Evolutionary conservation across 1,284 basidiomycete genomes (phyloP).

Genomic region (Sanghuangporus baumii): DNA sequence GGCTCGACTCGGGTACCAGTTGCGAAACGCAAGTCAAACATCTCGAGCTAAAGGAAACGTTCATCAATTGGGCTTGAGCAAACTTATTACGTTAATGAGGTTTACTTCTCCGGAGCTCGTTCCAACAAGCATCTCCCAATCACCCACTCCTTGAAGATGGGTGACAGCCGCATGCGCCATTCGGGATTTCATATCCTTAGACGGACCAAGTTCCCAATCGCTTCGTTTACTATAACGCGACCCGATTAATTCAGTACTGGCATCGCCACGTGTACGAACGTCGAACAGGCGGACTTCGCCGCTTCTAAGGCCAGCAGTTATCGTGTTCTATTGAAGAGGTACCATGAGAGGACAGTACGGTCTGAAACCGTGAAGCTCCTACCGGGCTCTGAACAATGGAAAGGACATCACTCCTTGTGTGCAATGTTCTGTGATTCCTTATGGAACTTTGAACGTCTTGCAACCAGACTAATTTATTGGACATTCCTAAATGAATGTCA

Average conservation of each 20-base stretch:
- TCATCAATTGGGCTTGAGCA: conserved; percentile 1
- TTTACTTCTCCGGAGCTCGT: conserved; percentile 57
- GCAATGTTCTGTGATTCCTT: conserved; percentile 26
- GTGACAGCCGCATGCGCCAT: conserved; percentile 39
- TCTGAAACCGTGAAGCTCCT: conserved; percentile 11
- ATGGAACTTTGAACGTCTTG: conserved; percentile 44
- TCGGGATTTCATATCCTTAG: background rate
- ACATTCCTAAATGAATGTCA: conserved; percentile 36
- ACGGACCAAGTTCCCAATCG: background rate
- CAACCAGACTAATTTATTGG: conserved; percentile 43
- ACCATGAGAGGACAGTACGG: conserved; percentile 1
- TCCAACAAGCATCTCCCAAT: conserved; percentile 49
- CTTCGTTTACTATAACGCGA: conserved; percentile 25
- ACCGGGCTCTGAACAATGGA: conserved; percentile 47
- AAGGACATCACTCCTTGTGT: conserved; percentile 58
- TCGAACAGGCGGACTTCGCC: conserved; percentile 58
- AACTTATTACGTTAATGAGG: conserved; percentile 13
- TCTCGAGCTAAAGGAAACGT: conserved; percentile 42
- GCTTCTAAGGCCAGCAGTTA: conserved; percentile 59
- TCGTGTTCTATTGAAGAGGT: conserved; percentile 34
- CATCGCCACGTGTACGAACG: conserved; percentile 33
- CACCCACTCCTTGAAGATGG: conserved; percentile 43
- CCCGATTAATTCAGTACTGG: conserved; percentile 37
- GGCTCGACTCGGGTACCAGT: conserved; percentile 32
- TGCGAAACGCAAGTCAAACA: conserved; percentile 58